phyloP scores from a whole-genome alignment of 768 basidiomycete genomes.

The Fomitopsis serialis region DNA sequence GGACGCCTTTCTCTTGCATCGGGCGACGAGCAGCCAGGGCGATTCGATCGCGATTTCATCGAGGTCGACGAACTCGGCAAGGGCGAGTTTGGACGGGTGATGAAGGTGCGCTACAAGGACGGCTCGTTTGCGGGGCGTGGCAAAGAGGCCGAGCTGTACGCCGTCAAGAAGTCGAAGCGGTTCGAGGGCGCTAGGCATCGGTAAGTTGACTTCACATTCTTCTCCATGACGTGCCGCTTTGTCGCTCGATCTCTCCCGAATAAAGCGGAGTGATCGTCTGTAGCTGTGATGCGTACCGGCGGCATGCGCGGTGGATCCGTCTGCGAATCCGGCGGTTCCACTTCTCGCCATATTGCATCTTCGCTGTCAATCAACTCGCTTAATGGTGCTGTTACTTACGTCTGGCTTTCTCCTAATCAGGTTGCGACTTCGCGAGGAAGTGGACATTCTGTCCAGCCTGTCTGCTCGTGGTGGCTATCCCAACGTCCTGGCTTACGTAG shows the following conservation, averaged over 20 bases:
- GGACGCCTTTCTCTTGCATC: constrained; percentile 19
- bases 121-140: constrained; percentile 7
- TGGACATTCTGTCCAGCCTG: constrained; percentile 83
- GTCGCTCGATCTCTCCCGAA: not conserved
- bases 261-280: not conserved
- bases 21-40: constrained; percentile 49
- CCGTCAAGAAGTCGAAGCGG: constrained; percentile 91
- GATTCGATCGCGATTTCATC: constrained; percentile 77
- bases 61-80: constrained; percentile 80
- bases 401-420: constrained; percentile 31
- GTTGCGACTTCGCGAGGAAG: constrained; percentile 88
- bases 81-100: constrained; percentile 91
- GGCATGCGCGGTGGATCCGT: not conserved
- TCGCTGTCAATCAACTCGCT: not conserved
- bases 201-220: constrained; percentile 37
- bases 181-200: constrained; percentile 90
- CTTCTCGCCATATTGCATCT: not conserved
- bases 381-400: not conserved
- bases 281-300: not conserved
- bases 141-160: constrained; percentile 45
- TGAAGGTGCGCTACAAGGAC: constrained; percentile 70
- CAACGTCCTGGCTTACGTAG: constrained; percentile 83
- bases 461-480: constrained; percentile 45
- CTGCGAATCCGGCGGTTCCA: not conserved
- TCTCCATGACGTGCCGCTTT: not conserved